phyloP scores from a whole-genome alignment of 2,329 filamentous ascomycete genomes.

The Cordyceps cicadae region DNA sequence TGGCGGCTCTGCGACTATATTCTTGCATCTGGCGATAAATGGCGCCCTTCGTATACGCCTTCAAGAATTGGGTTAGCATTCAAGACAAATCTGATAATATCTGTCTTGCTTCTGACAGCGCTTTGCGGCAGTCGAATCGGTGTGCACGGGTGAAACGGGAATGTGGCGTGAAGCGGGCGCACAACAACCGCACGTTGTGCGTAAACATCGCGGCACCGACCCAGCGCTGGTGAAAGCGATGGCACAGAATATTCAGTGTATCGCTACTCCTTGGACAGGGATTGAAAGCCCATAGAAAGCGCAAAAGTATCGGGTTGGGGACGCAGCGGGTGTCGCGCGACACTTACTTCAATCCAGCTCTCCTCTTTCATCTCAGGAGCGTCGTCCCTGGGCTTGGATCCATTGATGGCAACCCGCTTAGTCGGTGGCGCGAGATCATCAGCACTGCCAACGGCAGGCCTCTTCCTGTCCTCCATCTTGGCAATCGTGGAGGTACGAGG shows the following conservation, averaged over 20 bases:
- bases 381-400: constrained; percentile 51
- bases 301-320: background rate
- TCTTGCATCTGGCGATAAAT: constrained; percentile 97
- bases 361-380: constrained; percentile 49
- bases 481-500: constrained; percentile 72
- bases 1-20: constrained; percentile 83
- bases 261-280: background rate
- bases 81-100: background rate
- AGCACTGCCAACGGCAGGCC: constrained; percentile 70
- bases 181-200: background rate
- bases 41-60: constrained; percentile 65
- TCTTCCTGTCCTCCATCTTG: constrained; percentile 99
- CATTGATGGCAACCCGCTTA: constrained; percentile 89
- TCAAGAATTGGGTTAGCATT: constrained; percentile 19
- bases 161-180: background rate
- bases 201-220: background rate
- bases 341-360: constrained; percentile 59
- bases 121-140: background rate
- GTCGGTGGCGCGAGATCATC: constrained; percentile 81
- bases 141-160: background rate
- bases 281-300: background rate
- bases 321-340: constrained; percentile 21
- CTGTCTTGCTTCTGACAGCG: background rate
- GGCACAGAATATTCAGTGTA: background rate
- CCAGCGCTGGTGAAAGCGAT: background rate